Evolutionary conservation across 768 basidiomycete species (phyloP), one percentile per base, ranked within the genome.

Genomic region (Boletus vermiculosoides): DNA sequence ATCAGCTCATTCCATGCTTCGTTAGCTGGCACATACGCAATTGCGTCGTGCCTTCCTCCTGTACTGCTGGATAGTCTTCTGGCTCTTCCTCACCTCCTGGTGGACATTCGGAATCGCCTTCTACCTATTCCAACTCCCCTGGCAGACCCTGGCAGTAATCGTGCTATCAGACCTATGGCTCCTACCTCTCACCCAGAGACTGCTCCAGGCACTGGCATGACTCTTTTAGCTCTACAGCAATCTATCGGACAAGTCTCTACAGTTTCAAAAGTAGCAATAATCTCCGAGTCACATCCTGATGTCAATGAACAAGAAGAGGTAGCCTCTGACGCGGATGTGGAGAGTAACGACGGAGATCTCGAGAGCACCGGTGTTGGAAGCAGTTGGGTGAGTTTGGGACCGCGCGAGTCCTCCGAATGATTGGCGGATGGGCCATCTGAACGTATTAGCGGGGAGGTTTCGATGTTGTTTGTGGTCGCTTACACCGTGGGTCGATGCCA

Each of bases 41-140:
- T 86, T 23, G 89, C 88, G 6, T 90, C 90, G 0, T 76, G 82
- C 63, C 81, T 93, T 45, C 91, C 91, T 9, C 71, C 81, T 8
- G 63, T 80, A 22, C 45, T 92, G 41, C 77, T 92, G 44, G 88
- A 93, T 63, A 62, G 73, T 16, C 73, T 93, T 44, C 73, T 93
- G 56, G 82, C 74, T 63, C 74, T 92, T 33, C 91, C 91, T 4
- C 80, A 87, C 59, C 61, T 83, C 64, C 74, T 92, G 50, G 78
- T 88, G 42, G 79, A 79, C 41, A 61, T 86, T 50, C 82, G 88
- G 39, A 86, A 87, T 67, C 74, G 80, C 36, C 75, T 92, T 54
- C 66, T 86, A 23, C 80, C 84, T 4, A 62, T 74, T 6, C 78
- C 82, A 41, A 79, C 84, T 15, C 55, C 68, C 5, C 71, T 69